These are phyloP conservation scores for Naegleria lovaniensis DNA, from an alignment of 208 protist genomes.

Conservation along the genomic window DNA sequence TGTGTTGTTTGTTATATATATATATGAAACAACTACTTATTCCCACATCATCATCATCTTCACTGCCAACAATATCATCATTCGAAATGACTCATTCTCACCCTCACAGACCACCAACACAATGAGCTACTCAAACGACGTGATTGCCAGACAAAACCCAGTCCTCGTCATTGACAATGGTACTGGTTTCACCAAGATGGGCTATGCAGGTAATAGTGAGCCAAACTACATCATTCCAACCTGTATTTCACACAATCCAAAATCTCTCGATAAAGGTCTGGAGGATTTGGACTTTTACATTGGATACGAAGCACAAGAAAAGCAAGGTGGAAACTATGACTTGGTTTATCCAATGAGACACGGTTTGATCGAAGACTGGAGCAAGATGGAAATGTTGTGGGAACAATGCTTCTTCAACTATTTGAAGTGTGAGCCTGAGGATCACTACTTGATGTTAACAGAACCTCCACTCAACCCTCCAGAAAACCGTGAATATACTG, in stretches of 20 bases:
- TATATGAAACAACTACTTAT: too few species aligned
- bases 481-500: constrained; percentile 90
- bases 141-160: constrained; percentile 41
- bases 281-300: constrained; percentile 89
- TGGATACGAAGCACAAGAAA: constrained; percentile 80
- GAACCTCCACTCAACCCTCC: constrained; percentile 93
- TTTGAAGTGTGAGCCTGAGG: constrained; percentile 92
- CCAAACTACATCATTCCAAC: constrained; percentile 90
- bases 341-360: constrained; percentile 78
- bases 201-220: constrained; percentile 89
- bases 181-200: constrained; percentile 97
- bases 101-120: not conserved
- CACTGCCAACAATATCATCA: too few species aligned
- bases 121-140: not conserved
- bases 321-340: constrained; percentile 48
- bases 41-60: too few species aligned
- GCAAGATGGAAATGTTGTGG: constrained; percentile 94
- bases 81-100: not conserved
- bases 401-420: constrained; percentile 93
- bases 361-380: constrained; percentile 88
- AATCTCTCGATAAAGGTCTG: constrained; percentile 51
- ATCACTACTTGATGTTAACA: constrained; percentile 91
- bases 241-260: constrained; percentile 63
- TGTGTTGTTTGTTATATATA: too few species aligned
- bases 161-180: constrained; percentile 96